These are phyloP conservation scores for Hymenoscyphus repandus DNA, from an alignment of 2,329 filamentous ascomycete genomes.

Conservation along the genomic window DNA sequence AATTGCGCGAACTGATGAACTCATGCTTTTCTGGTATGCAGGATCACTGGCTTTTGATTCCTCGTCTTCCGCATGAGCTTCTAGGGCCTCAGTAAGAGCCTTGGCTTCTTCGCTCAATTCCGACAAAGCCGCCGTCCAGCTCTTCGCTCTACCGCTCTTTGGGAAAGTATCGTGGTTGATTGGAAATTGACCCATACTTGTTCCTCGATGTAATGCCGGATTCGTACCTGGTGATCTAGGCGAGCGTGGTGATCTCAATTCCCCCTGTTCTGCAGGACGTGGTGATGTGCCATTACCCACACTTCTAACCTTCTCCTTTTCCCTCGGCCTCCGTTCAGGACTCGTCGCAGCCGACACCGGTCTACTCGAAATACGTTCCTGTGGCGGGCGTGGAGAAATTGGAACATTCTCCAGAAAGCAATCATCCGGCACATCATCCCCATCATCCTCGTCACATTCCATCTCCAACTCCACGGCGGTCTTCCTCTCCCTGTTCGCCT, in stretches of 20 bases:
- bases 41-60: constrained; percentile 39
- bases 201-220: constrained; percentile 38
- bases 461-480: constrained; percentile 65
- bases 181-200: constrained; percentile 50
- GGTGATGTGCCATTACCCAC: constrained; percentile 59
- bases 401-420: constrained; percentile 77
- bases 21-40: constrained; percentile 24
- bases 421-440: constrained; percentile 73
- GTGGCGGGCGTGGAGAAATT: constrained; percentile 64
- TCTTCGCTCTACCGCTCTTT: constrained; percentile 59
- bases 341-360: constrained; percentile 41
- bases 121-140: constrained; percentile 67
- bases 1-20: constrained; percentile 33
- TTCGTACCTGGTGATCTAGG: neutral
- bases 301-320: constrained; percentile 25
- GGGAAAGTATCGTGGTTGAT: constrained; percentile 43
- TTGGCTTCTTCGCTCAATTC: constrained; percentile 69
- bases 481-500: constrained; percentile 60
- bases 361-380: constrained; percentile 49
- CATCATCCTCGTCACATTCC: constrained; percentile 72
- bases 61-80: constrained; percentile 67
- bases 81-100: constrained; percentile 72
- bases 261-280: constrained; percentile 53
- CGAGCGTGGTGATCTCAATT: constrained; percentile 34
- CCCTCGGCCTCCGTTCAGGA: constrained; percentile 23